Evolutionary conservation across 2,329 filamentous ascomycete genomes (phyloP).

Genomic region (Camillea tinctor): DNA sequence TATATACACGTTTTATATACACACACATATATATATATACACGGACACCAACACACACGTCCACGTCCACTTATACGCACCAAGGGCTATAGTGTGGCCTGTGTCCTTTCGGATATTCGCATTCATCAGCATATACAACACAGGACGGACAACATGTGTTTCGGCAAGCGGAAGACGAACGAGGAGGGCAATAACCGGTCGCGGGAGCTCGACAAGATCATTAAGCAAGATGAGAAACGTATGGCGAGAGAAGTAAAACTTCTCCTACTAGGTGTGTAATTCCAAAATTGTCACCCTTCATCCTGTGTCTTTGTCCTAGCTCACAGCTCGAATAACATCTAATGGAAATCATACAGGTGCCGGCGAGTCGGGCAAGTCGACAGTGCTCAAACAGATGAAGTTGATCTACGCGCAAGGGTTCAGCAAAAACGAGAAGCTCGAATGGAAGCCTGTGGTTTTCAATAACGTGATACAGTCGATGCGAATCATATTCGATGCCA

Average conservation of each 20-base stretch:
- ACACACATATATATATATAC: not conserved
- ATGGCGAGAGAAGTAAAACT: constrained; percentile 90
- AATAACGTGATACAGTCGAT: constrained; percentile 92
- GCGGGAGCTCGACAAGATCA: constrained; percentile 79
- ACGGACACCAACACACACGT: too few species aligned
- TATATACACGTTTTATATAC: not conserved
- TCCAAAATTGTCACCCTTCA: constrained; percentile 12
- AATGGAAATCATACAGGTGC: constrained; percentile 60
- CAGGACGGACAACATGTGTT: constrained; percentile 55
- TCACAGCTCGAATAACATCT: constrained; percentile 20
- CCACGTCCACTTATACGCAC: not conserved
- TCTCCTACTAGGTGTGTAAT: constrained; percentile 74
- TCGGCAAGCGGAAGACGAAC: constrained; percentile 54
- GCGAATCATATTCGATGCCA: constrained; percentile 85
- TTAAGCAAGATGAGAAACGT: constrained; percentile 85
- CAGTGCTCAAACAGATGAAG: constrained; percentile 98
- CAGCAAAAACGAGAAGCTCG: constrained; percentile 81
- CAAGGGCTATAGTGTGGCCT: not conserved
- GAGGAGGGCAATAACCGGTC: constrained; percentile 54
- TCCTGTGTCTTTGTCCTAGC: constrained; percentile 20
- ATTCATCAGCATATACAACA: not conserved
- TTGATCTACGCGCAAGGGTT: constrained; percentile 95
- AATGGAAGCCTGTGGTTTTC: constrained; percentile 95
- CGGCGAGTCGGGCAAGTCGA: constrained; percentile 94
- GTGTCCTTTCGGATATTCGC: not conserved